These are phyloP conservation scores for Coemansia sp. DNA, from an alignment of 192 early-diverging fungal genomes.

Conservation along the genomic window DNA sequence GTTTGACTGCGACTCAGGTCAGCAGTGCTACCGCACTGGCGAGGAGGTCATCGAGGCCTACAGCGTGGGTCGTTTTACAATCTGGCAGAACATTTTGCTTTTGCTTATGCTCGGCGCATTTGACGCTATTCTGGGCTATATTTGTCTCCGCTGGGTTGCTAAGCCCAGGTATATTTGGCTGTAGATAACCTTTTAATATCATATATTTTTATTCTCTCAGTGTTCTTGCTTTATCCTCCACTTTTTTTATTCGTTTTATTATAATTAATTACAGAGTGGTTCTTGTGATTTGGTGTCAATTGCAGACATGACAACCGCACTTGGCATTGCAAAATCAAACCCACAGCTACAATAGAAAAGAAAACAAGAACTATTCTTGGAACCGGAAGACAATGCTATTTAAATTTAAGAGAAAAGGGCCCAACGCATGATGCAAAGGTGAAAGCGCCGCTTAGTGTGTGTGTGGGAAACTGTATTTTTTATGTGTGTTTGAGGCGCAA, in stretches of 20 bases:
- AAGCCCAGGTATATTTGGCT: constrained; percentile 53
- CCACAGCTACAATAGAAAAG: background rate
- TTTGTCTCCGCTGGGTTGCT: constrained; percentile 44
- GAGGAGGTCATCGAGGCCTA: constrained; percentile 40
- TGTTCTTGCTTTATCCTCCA: background rate
- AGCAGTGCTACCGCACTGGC: constrained; percentile 42
- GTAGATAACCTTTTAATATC: background rate
- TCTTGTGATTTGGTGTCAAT: background rate
- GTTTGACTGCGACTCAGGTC: constrained; percentile 35
- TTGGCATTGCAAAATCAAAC: background rate
- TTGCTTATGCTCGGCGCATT: constrained; percentile 45
- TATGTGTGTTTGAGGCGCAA: background rate
- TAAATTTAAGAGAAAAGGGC: background rate
- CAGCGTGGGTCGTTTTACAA: constrained; percentile 40
- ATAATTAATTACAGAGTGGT: background rate
- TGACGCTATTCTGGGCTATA: constrained; percentile 29
- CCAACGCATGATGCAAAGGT: background rate
- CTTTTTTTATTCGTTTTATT: background rate
- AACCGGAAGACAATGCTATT: background rate
- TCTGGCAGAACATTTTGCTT: constrained; percentile 47
- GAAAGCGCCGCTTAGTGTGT: background rate
- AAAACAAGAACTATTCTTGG: background rate
- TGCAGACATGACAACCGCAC: background rate
- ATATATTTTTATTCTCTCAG: background rate
- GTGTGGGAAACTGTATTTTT: background rate